Percentiles rank a stretch among this genome's conserved stretches.
Evolutionary conservation across 2,329 filamentous ascomycete species (phyloP).

Genomic region (Mycosphaerella sp.): DNA sequence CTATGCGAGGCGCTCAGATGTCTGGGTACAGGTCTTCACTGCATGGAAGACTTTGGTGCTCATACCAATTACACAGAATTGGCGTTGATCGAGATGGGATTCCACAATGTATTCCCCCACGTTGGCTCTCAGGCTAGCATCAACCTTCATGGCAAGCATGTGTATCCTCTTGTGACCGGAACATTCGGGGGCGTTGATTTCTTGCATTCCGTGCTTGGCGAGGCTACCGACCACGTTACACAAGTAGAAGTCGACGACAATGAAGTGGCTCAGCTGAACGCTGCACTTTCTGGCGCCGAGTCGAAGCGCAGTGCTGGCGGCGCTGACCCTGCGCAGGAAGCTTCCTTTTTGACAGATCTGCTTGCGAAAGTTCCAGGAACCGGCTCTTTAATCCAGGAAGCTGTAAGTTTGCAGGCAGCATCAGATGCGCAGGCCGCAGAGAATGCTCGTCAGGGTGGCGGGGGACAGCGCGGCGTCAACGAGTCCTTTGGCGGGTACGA

Average conservation of each 20-base stretch:
- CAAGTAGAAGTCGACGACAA: constrained; percentile 45
- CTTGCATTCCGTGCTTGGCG: constrained; percentile 47
- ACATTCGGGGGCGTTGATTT: constrained; percentile 50
- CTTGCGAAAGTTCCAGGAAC: constrained; percentile 66
- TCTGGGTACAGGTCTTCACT: constrained; percentile 49
- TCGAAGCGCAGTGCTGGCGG: constrained; percentile 30
- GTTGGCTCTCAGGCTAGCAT: constrained; percentile 44
- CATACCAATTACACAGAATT: constrained; percentile 53
- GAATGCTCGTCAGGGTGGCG: constrained; percentile 17
- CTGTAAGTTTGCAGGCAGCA: constrained; percentile 40
- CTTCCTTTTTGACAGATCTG: constrained; percentile 57
- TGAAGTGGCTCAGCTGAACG: constrained; percentile 45
- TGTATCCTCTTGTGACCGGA: constrained; percentile 50
- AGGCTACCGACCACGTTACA: constrained; percentile 46
- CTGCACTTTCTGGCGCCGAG: constrained; percentile 39
- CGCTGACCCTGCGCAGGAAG: constrained; percentile 31
- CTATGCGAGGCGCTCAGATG: constrained; percentile 46
- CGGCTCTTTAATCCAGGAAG: constrained; percentile 43
- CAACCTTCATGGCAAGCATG: constrained; percentile 43
- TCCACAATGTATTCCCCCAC: constrained; percentile 48
- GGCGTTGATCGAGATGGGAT: constrained; percentile 47
- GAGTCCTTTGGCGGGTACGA: constrained; percentile 21
- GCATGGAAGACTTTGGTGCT: constrained; percentile 50
- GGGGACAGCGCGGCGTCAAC: constrained; percentile 15
- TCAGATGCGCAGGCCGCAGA: constrained; percentile 37